Evolutionary conservation across 2,329 filamentous ascomycete species (phyloP), one percentile per base, ranked within the genome.

Genomic region (Botrytis porri): DNA sequence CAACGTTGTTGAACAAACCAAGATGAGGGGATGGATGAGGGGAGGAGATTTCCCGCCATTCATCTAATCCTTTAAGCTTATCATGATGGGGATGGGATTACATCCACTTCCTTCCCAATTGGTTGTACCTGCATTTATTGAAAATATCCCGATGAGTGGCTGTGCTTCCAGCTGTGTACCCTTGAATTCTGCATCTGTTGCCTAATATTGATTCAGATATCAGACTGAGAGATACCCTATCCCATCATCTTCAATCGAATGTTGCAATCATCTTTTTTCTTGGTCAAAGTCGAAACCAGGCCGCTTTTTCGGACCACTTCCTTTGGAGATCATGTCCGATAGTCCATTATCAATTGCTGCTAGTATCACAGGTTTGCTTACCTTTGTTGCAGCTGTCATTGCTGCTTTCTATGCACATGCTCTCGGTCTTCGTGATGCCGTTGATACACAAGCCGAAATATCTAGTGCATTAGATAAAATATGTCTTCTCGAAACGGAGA

Each of bases 391-490:
- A 39, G 74, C 75, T 16, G 73, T 77, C 1, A 41, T 77, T 37
- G 74, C 74, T 41, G 75, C 67, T 41, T 77, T 77, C 75, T 75
- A 77, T 63, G 75, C 74, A 32, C 73, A 71, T 62, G 73, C 73
- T 20, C 70, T 75, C 20, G 75, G 73, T 66, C 73, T 77, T 43
- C 69, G 73, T 60, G 74, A 73, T 73, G 75, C 75, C 63, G 75
- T 76, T 51, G 75, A 77, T 64, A 77, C 76, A n/a, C 73, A 76
- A 51, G 74, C 73, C 25, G 76, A 76, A 59, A 63, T 77, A 22
- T 74, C 76, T 0, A 73, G 59, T 51, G 74, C 75, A n/a, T 62
- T 77, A n/a, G 75, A 77, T 35, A 74, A 77, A 65, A 75, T 76
- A 37, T 74, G 75, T 18, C 73, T 76, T 66, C 73, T 77, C 37